phyloP scores from a whole-genome alignment of 164 flowering plant species.

The Vitis riparia region DNA sequence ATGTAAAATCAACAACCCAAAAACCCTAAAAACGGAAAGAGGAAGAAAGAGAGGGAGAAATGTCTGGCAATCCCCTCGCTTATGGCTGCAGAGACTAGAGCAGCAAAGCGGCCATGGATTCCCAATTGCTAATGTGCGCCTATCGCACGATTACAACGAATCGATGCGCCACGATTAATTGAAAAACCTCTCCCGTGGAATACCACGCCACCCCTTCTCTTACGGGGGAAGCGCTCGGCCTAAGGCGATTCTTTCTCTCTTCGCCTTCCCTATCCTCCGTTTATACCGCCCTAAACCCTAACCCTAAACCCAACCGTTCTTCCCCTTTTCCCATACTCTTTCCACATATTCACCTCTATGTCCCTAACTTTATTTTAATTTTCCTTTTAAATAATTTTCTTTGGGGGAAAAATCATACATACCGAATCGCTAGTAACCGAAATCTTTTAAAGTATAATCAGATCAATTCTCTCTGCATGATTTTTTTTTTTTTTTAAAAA shows the following conservation, averaged over 20 bases:
- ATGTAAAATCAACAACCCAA: background rate
- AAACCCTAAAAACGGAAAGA: no score
- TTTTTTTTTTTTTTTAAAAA: no score
- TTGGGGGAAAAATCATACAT: no score
- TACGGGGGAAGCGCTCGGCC: conserved; percentile 71
- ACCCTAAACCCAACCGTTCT: background rate
- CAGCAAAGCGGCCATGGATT: conserved; percentile 45
- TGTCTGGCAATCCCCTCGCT: conserved; percentile 36
- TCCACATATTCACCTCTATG: background rate
- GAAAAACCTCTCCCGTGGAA: conserved; percentile 61
- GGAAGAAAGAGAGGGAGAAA: background rate
- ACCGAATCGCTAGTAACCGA: no score
- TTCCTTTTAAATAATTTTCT: no score
- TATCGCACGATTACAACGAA: conserved; percentile 36
- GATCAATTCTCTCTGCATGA: no score
- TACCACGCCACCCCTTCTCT: conserved; percentile 66
- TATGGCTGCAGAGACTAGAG: conserved; percentile 31
- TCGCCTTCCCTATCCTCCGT: background rate
- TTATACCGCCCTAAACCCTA: background rate
- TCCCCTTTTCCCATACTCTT: background rate
- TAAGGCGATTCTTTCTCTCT: conserved; percentile 28
- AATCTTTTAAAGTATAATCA: no score
- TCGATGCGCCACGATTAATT: conserved; percentile 45
- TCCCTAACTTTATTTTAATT: background rate
- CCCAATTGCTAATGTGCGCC: conserved; percentile 40